A percentile compares a stretch with the other conserved stretches of the same genome.
These are phyloP conservation scores for Mortierella sp. DNA, from an alignment of 371 early-diverging fungal species.

Conservation along the genomic window DNA sequence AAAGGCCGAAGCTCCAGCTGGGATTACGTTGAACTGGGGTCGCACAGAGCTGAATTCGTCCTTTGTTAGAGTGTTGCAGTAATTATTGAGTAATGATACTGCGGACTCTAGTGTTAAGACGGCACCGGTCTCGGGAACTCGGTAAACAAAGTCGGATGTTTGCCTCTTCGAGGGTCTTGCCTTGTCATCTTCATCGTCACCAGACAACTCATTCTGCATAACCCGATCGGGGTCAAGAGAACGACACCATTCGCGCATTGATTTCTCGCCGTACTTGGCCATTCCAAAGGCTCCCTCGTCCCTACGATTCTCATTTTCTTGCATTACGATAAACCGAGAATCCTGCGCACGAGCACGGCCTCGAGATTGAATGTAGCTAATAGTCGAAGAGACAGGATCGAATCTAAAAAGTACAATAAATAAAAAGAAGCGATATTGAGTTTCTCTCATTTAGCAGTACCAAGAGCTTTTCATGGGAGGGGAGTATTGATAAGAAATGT, in stretches of 20 bases:
- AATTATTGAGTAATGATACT: slow-evolving; percentile 68
- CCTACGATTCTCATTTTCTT: slow-evolving; percentile 61
- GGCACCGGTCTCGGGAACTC: slow-evolving; percentile 70
- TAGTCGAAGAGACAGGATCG: slow-evolving; percentile 78
- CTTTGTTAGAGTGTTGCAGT: slow-evolving; percentile 69
- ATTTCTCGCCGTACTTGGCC: slow-evolving; percentile 59
- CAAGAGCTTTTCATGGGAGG: background rate
- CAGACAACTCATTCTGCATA: slow-evolving; percentile 10
- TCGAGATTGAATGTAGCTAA: slow-evolving; percentile 91
- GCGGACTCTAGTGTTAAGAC: slow-evolving; percentile 71
- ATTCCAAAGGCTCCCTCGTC: slow-evolving; percentile 55
- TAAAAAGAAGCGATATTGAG: background rate
- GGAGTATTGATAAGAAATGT: background rate
- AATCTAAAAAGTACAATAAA: slow-evolving; percentile 61
- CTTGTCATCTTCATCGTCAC: slow-evolving; percentile 39
- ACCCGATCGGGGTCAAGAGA: slow-evolving; percentile 60
- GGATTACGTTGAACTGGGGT: slow-evolving; percentile 59
- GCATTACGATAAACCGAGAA: slow-evolving; percentile 81
- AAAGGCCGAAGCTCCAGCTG: slow-evolving; percentile 28
- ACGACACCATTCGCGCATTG: slow-evolving; percentile 64
- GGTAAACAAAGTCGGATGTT: slow-evolving; percentile 50
- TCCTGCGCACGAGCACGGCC: slow-evolving; percentile 88
- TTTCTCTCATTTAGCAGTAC: background rate
- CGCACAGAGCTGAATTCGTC: slow-evolving; percentile 61
- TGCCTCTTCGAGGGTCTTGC: slow-evolving; percentile 46